Percentiles rank a stretch among this genome's conserved stretches.
Evolutionary conservation across 768 basidiomycete genomes (phyloP).

Genomic region (Auriscalpium vulgare): DNA sequence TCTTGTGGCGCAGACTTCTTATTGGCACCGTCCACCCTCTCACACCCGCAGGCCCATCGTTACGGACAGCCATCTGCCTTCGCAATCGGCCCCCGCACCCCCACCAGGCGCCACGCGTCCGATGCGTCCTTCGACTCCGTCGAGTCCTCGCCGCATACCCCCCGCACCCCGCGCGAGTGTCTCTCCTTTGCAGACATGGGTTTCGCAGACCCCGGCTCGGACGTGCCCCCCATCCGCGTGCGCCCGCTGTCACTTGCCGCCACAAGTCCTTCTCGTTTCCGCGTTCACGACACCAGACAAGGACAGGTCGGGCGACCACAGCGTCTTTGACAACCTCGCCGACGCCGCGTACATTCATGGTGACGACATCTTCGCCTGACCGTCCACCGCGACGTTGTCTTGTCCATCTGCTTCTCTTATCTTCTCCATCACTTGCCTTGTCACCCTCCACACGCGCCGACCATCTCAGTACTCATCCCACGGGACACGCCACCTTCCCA

Average conservation of each 20-base stretch:
- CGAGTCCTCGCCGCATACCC: slow-evolving; percentile 12
- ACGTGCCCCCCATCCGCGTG: slow-evolving; percentile 4
- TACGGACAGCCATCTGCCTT: background rate
- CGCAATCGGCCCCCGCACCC: slow-evolving; percentile 22
- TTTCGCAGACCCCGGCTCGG: slow-evolving; percentile 12
- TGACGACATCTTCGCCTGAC: slow-evolving; percentile 16
- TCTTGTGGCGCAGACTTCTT: background rate
- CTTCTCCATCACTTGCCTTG: background rate
- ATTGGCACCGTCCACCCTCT: background rate
- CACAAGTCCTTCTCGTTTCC: background rate
- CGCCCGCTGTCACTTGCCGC: slow-evolving; percentile 3
- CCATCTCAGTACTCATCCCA: background rate
- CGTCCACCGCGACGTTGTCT: background rate
- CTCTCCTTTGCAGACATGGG: slow-evolving; percentile 12
- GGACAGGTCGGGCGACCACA: background rate
- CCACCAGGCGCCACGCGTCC: slow-evolving; percentile 18
- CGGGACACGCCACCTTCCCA: background rate
- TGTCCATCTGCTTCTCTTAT: background rate
- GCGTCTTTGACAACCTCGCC: background rate
- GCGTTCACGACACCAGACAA: slow-evolving; percentile 1
- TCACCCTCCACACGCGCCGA: background rate
- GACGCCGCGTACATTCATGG: slow-evolving; percentile 7
- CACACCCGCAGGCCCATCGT: background rate
- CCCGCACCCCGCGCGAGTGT: slow-evolving; percentile 12
- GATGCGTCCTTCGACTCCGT: slow-evolving; percentile 5